phyloP scores from a whole-genome alignment of 345 rosid genomes.

The Ailanthus altissimus region DNA sequence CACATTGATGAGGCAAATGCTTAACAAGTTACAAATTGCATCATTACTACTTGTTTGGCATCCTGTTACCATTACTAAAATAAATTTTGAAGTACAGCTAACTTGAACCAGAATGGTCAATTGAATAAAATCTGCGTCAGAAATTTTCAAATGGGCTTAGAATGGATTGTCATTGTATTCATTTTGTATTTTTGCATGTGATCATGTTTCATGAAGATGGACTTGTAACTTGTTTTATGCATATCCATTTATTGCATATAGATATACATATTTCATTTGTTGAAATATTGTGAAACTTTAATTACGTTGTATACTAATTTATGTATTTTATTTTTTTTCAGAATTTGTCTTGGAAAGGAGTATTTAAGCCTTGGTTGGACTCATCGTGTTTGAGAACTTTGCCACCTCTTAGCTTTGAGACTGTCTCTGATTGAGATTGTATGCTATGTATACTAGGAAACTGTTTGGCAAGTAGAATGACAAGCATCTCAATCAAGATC shows the following conservation, averaged over 20 bases:
- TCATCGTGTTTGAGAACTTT: conserved; percentile 28
- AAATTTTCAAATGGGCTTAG: background rate
- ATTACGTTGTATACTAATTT: background rate
- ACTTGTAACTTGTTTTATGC: no score
- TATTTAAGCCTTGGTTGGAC: conserved; percentile 62
- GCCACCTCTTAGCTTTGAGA: conserved; percentile 14
- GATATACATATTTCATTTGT: background rate
- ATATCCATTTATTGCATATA: no score
- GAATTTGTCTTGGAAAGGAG: conserved; percentile 48
- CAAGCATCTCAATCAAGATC: background rate
- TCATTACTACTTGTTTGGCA: no score
- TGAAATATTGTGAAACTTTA: background rate
- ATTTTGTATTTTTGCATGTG: background rate
- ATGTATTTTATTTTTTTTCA: conserved; percentile 27
- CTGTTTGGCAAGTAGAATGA: background rate
- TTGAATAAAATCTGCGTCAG: background rate
- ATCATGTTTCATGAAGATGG: background rate
- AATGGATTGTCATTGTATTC: background rate
- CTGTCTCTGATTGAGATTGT: background rate
- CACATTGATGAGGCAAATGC: background rate
- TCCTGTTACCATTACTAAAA: no score
- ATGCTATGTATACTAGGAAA: background rate
- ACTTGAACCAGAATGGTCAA: background rate
- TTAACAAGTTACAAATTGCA: background rate
- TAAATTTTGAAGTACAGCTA: no score